A percentile compares a stretch with the other conserved stretches of the same genome.
These are phyloP conservation scores for Chlamydomonas urium DNA, from an alignment of 139 green algal species.

Conservation along the genomic window DNA sequence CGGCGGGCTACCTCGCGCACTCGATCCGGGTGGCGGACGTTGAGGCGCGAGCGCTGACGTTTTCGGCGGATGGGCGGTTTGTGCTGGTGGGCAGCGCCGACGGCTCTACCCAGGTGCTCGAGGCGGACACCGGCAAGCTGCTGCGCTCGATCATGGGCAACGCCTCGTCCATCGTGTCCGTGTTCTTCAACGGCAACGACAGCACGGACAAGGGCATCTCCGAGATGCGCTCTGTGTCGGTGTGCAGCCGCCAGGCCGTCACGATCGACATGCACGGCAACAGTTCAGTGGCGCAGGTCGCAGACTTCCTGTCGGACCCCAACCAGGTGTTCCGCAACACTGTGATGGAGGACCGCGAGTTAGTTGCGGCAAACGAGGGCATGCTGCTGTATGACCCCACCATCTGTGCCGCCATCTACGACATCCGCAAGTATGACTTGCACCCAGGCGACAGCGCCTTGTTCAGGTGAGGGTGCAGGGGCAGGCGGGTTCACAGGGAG, in stretches of 20 bases:
- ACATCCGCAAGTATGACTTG: conserved; percentile 34
- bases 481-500: no score
- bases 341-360: conserved; percentile 5
- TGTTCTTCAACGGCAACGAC: neutral
- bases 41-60: neutral
- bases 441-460: conserved; percentile 36
- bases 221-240: conserved; percentile 50
- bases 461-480: no score
- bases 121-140: neutral
- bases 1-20: no score
- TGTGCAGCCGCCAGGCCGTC: conserved; percentile 14
- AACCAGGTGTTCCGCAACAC: neutral
- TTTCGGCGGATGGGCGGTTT: neutral
- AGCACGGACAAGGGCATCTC: neutral
- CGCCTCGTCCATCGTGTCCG: neutral
- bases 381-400: conserved; percentile 29
- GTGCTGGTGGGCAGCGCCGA: conserved; percentile 1
- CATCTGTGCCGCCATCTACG: conserved; percentile 32
- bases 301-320: conserved; percentile 31
- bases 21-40: neutral
- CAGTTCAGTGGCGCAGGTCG: neutral
- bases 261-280: neutral
- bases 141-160: neutral
- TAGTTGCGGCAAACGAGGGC: conserved; percentile 5
- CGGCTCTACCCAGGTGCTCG: neutral